Conservation (phyloP, 345 rosid species). For the Eucalyptus victrix region DNA sequence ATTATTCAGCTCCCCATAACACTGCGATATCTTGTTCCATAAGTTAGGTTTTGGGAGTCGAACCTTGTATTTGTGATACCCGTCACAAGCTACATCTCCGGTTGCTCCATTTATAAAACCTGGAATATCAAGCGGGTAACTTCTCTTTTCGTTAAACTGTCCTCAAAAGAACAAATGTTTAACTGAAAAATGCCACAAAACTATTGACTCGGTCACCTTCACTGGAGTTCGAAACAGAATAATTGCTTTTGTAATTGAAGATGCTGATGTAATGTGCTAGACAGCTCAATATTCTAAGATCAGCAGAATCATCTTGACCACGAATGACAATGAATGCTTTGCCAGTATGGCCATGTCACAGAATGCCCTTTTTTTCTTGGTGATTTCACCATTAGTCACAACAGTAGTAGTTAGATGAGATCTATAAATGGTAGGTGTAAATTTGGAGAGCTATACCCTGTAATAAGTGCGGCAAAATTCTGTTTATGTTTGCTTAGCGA, state of each 20-base stretch:
- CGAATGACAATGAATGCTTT: neutral
- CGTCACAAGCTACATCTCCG: conserved; percentile 41
- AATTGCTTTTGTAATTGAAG: neutral
- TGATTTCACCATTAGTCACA: neutral
- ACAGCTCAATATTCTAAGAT: neutral
- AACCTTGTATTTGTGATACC: conserved; percentile 63
- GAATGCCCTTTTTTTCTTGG: neutral
- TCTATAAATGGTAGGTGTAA: neutral
- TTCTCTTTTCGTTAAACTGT: neutral
- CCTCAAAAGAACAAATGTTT: neutral
- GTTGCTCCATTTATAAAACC: conserved; percentile 18
- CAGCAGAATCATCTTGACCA: neutral
- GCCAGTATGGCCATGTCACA: neutral
- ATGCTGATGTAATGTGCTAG: neutral
- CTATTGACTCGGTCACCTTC: neutral
- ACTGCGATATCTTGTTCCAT: neutral
- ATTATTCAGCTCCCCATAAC: neutral
- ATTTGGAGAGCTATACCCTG: neutral
- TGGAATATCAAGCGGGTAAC: neutral
- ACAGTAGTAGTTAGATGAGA: neutral
- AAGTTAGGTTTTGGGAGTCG: neutral
- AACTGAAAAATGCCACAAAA: neutral
- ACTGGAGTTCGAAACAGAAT: neutral
- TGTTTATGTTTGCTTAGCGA: neutral
- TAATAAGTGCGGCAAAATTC: neutral